Base-by-base conservation (phyloP, 2,329 filamentous ascomycete species). In the Phyllosticta ampelicida region DNA sequence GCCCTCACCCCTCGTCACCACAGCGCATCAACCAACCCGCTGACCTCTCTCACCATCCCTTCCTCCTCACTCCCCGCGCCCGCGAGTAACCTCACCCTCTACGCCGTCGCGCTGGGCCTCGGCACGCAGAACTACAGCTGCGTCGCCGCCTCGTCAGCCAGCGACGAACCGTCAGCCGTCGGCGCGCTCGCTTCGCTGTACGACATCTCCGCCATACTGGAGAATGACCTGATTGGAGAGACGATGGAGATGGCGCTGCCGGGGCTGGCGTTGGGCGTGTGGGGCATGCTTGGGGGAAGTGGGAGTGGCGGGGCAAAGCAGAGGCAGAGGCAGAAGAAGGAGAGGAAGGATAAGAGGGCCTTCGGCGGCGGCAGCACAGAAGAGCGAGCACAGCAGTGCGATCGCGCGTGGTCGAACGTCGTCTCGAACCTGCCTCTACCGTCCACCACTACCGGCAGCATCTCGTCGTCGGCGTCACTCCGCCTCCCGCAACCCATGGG, bases 111-210 rank as follows among this genome's bases (percentile, higher is more conserved):
- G 5, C 61, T 78, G 19, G 78, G 77, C 56, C 67, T 71, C 21
- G 78, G 78, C 48, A 77, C 75, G 11, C 77, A 80, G 61, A 80
- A 79, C 67, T 54, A 53, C 58, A 51, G 59, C 55, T 53, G 56
- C 60, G 29, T 51, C 53, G 10, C 55, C 53, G 65, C 64, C 13
- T 64, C 62, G 16, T 65, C n/a, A n/a, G n/a, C 66, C n/a, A n/a
- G 62, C 63, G 50, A 62, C 62, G n/a, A 55, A 56, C 21, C 61
- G 61, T n/a, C 61, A 57, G 9, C 62, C 44, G 20, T 56, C 59
- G 23, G 63, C 61, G 48, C 60, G 59, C 16, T 62, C 63, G 60
- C 53, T 63, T 28, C 54, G 57, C 57, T 59, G 62, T 64, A 5
- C 63, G 62, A 54, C 63, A 62, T 60, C 56, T 21, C 21, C 8